Conservation (phyloP, 257 asterid species). For the Solanum dulcamara region DNA sequence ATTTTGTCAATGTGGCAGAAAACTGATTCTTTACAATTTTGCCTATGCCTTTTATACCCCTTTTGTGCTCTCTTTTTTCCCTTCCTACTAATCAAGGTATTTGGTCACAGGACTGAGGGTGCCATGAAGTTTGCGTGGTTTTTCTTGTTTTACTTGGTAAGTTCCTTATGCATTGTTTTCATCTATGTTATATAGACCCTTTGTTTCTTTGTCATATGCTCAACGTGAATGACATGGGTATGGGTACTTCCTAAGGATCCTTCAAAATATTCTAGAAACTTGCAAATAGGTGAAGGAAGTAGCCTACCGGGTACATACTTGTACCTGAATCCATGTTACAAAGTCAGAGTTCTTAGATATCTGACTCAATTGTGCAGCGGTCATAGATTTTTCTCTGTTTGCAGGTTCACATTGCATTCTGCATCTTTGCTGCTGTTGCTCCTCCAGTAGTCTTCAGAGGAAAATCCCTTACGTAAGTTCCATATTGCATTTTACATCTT, state of each 20-base stretch:
- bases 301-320: background rate
- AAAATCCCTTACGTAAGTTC: slow-evolving; percentile 81
- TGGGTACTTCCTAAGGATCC: background rate
- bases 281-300: background rate
- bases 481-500: background rate
- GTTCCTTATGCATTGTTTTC: background rate
- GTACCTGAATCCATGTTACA: background rate
- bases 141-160: slow-evolving; percentile 82
- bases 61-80: background rate
- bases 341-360: background rate
- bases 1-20: background rate
- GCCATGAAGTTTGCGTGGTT: slow-evolving; percentile 87
- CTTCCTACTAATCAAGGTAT: background rate
- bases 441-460: slow-evolving; percentile 96
- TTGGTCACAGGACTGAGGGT: slow-evolving; percentile 67
- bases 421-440: slow-evolving; percentile 91
- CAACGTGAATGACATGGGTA: background rate
- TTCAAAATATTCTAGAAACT: background rate
- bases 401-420: slow-evolving; percentile 88
- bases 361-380: background rate
- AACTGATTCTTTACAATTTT: background rate
- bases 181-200: background rate
- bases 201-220: background rate
- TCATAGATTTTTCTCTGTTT: slow-evolving; percentile 9
- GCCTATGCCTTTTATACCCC: background rate